Base-by-base conservation (phyloP, 306 rosid species). In the Betula pendula region DNA sequence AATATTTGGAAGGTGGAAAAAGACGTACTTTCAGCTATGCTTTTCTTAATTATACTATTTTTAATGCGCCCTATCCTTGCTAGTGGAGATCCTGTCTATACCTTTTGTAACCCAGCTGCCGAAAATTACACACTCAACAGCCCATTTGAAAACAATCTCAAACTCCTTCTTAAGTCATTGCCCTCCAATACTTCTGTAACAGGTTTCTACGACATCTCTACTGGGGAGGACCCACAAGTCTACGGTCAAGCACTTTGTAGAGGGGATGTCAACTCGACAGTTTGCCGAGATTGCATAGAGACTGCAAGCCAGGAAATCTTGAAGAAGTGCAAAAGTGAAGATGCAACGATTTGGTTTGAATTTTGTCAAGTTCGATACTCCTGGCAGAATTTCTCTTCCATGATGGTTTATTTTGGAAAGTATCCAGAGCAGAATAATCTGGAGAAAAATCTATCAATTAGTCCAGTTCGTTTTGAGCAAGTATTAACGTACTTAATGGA, bases 161-260 rank as follows among this genome's bases (percentile, higher is more conserved):
- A 79, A 27, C 79, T 13, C n/a, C 83, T 91, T 44, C 71, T 87
- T 31, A 48, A 22, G 16, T 69, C 71, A 31, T 77, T 91, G 25
- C 78, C 96, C 53, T 79, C 87, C 70, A 74, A 82, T 63, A 78
- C 80, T 53, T 82, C 90, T 38, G 49, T 22, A 3, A 24, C 20
- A 2, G 88, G 89, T 38, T 87, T 73, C 84, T 82, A 79, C 53
- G 47, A 71, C 72, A 45, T 79, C 38, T 74, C 75, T 0, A 0
- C 33, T 1, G 89, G 83, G 68, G 62, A 82, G 6, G 60, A 55
- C 17, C 4, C 1, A 7, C 70, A 9, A 16, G 92, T 89, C 51
- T 83, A 84, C 16, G 96, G 92, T 52, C 92, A 81, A 76, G 80
- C 89, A 80, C 89, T 89, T 0, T 89, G 92, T 59, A 81, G 93